Conservation (phyloP, 1,284 basidiomycete genomes). For the Vanrija sp. region DNA sequence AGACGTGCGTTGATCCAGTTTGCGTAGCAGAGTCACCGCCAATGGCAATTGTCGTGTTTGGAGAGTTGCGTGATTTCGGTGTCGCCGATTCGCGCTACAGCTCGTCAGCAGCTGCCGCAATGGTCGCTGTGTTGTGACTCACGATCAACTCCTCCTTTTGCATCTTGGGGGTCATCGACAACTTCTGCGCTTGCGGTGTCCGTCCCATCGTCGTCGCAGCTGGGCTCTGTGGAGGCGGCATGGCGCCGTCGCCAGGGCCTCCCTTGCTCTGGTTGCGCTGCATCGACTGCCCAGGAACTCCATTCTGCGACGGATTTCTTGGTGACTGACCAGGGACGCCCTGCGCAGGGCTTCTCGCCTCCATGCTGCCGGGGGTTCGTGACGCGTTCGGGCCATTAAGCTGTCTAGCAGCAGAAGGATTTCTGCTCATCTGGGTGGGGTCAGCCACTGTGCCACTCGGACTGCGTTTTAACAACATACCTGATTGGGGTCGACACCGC, state of each 20-base stretch:
- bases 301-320: constrained; percentile 10
- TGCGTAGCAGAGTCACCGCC: constrained; percentile 13
- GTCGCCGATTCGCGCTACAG: constrained; percentile 32
- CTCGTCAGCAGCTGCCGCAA: not conserved
- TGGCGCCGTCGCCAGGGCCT: constrained; percentile 25
- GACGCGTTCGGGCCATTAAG: constrained; percentile 8
- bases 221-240: constrained; percentile 43
- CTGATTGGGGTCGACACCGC: constrained; percentile 1
- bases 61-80: constrained; percentile 44
- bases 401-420: too few species aligned
- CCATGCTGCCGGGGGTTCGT: not conserved
- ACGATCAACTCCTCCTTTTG: constrained; percentile 32
- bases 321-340: constrained; percentile 11
- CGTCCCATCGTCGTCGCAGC: constrained; percentile 20
- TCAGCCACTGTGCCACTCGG: too few species aligned
- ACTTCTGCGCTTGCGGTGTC: constrained; percentile 30
- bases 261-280: constrained; percentile 39
- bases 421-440: too few species aligned
- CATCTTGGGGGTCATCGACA: constrained; percentile 18
- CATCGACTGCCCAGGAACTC: constrained; percentile 22
- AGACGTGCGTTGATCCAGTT: constrained; percentile 19
- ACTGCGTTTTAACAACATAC: too few species aligned
- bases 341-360: constrained; percentile 15
- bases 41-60: constrained; percentile 22
- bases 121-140: constrained; percentile 4